Percentiles rank a stretch among this genome's conserved stretches.
phyloP scores from a whole-genome alignment of 495 filamentous ascomycete species.

The Corynascus novoguineensis region DNA sequence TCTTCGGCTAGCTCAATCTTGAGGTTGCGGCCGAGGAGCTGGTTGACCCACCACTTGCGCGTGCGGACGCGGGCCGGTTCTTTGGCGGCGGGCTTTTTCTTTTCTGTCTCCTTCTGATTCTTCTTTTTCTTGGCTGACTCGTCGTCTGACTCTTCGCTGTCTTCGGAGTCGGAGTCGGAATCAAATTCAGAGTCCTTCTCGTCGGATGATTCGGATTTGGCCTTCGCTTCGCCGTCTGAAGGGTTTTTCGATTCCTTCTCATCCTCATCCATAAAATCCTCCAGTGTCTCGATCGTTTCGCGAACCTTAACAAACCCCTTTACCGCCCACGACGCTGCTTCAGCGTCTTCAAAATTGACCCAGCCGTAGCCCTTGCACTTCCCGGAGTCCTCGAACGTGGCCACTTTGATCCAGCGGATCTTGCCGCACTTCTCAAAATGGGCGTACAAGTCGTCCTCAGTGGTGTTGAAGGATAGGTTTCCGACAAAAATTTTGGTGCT shows the following conservation, averaged over 20 bases:
- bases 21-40: slow-evolving; percentile 67
- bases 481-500: slow-evolving; percentile 84
- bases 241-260: slow-evolving; percentile 37
- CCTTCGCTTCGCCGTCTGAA: slow-evolving; percentile 37
- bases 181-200: slow-evolving; percentile 5
- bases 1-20: slow-evolving; percentile 94
- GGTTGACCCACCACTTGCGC: slow-evolving; percentile 76
- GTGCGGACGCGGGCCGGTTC: slow-evolving; percentile 49
- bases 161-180: slow-evolving; percentile 2
- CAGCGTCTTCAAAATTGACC: slow-evolving; percentile 78
- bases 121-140: slow-evolving; percentile 5
- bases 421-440: slow-evolving; percentile 81
- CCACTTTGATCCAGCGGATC: slow-evolving; percentile 72
- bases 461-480: slow-evolving; percentile 80
- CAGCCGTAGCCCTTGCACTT: slow-evolving; percentile 98
- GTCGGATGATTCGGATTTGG: slow-evolving; percentile 35
- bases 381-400: slow-evolving; percentile 92
- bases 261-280: slow-evolving; percentile 54
- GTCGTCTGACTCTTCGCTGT: background rate
- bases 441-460: slow-evolving; percentile 68
- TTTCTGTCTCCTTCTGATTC: background rate
- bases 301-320: slow-evolving; percentile 67
- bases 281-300: slow-evolving; percentile 49
- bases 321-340: slow-evolving; percentile 70
- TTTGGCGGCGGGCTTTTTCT: slow-evolving; percentile 15